Conservation (phyloP, 192 early-diverging fungal species). For the Backusella tarrabulga region DNA sequence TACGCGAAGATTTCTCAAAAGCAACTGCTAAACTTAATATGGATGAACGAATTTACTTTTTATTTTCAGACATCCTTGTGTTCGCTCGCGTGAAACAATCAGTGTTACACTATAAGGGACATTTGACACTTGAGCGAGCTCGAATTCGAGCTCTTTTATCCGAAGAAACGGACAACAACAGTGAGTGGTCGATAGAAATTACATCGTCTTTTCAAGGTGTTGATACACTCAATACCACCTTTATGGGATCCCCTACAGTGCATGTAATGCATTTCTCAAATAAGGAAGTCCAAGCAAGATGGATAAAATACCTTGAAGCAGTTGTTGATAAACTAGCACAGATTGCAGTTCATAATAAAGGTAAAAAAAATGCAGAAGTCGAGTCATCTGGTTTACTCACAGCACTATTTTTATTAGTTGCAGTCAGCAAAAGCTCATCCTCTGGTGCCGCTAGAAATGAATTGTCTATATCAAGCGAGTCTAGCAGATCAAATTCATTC, state of each 20-base stretch:
- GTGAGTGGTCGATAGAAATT: conserved; percentile 15
- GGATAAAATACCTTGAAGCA: conserved; percentile 17
- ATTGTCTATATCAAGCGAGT: background rate
- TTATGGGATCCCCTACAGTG: conserved; percentile 16
- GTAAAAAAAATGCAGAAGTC: background rate
- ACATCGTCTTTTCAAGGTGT: conserved; percentile 9
- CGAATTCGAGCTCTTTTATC: conserved; percentile 6
- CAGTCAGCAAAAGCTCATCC: background rate
- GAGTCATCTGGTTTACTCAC: background rate
- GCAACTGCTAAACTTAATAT: background rate
- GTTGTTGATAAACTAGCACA: conserved; percentile 14
- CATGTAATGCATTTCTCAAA: conserved; percentile 14
- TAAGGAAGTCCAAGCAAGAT: conserved; percentile 15
- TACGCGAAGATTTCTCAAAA: conserved; percentile 10
- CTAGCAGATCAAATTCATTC: background rate
- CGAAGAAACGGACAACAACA: background rate
- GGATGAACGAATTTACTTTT: conserved; percentile 19
- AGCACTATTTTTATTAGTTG: background rate
- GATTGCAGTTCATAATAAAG: conserved; percentile 1
- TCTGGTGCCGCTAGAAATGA: background rate
- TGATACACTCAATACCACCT: conserved; percentile 22
- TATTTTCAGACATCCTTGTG: conserved; percentile 32
- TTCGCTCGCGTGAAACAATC: conserved; percentile 18
- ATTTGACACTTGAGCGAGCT: conserved; percentile 12
- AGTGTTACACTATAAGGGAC: conserved; percentile 26